These are phyloP conservation scores for Brettanomyces custersianus DNA, from an alignment of 805 yeast genomes.

Conservation along the genomic window DNA sequence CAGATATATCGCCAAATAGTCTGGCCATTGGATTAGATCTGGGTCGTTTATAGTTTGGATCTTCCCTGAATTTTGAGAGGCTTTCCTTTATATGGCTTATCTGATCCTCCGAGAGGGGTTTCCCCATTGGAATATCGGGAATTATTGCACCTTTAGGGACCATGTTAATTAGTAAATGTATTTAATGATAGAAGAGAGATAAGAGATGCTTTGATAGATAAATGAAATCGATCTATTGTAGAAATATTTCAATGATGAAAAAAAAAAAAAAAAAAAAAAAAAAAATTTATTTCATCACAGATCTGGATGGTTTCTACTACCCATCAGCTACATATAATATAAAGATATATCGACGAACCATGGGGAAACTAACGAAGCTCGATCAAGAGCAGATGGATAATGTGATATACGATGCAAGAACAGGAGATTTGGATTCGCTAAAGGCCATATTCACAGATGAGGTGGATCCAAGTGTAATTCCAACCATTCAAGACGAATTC, in stretches of 20 bases:
- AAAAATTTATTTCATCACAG: too few relatives aligned
- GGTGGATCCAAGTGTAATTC: slow-evolving; percentile 35
- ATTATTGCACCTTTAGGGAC: too few relatives aligned
- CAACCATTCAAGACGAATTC: slow-evolving; percentile 49
- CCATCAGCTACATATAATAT: too few relatives aligned
- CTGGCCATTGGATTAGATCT: slow-evolving; percentile 25
- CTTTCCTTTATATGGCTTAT: slow-evolving; percentile 15
- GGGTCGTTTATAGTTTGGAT: slow-evolving; percentile 15
- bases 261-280: not conserved
- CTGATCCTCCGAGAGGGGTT: slow-evolving; percentile 4
- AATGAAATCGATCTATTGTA: too few relatives aligned
- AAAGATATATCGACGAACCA: slow-evolving; percentile 6
- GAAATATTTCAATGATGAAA: not conserved
- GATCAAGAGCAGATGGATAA: slow-evolving; percentile 77
- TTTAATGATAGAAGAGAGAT: not conserved
- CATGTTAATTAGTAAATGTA: too few relatives aligned
- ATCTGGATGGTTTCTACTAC: too few relatives aligned
- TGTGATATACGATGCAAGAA: slow-evolving; percentile 75
- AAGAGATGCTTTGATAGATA: not conserved
- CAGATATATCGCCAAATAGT: slow-evolving; percentile 21
- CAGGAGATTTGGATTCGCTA: slow-evolving; percentile 75
- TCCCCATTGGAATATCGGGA: not conserved
- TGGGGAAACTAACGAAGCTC: slow-evolving; percentile 23
- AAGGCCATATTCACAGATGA: slow-evolving; percentile 54
- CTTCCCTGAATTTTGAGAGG: slow-evolving; percentile 16